Conservation (phyloP, 768 basidiomycete genomes). For the Tulasnella sp. region DNA sequence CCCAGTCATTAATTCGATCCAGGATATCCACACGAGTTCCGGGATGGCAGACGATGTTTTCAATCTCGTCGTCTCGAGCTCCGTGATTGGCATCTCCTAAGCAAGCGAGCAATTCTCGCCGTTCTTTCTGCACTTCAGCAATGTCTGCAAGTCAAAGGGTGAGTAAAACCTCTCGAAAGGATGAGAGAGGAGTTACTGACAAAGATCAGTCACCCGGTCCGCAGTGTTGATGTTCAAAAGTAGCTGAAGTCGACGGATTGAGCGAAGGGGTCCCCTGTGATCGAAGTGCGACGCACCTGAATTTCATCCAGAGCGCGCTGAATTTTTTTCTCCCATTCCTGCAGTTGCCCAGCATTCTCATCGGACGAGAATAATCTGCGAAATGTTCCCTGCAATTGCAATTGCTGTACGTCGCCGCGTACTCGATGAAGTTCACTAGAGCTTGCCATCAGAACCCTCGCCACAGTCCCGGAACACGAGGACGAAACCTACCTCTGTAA, state of each 20-base stretch:
- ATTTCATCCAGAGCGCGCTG: neutral
- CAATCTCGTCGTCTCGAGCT: neutral
- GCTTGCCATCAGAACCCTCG: neutral
- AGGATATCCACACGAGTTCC: neutral
- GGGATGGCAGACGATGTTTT: neutral
- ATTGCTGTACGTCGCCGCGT: neutral
- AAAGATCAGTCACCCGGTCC: slow-evolving; percentile 2
- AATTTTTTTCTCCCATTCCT: neutral
- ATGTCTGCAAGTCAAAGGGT: neutral
- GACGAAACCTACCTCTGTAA: neutral
- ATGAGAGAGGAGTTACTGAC: neutral
- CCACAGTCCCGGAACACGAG: neutral
- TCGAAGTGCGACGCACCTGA: neutral
- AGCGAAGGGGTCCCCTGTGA: neutral
- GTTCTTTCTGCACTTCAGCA: neutral
- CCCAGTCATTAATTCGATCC: neutral
- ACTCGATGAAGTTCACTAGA: neutral
- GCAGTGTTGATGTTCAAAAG: neutral
- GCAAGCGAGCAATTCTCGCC: neutral
- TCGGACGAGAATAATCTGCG: neutral
- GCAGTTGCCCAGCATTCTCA: neutral
- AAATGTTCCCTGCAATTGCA: neutral
- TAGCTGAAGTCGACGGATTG: neutral
- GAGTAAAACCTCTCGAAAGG: neutral
- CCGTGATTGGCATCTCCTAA: neutral